These are phyloP conservation scores for Kodamaea fungicola DNA, from an alignment of 1,139 yeast species.

Conservation along the genomic window DNA sequence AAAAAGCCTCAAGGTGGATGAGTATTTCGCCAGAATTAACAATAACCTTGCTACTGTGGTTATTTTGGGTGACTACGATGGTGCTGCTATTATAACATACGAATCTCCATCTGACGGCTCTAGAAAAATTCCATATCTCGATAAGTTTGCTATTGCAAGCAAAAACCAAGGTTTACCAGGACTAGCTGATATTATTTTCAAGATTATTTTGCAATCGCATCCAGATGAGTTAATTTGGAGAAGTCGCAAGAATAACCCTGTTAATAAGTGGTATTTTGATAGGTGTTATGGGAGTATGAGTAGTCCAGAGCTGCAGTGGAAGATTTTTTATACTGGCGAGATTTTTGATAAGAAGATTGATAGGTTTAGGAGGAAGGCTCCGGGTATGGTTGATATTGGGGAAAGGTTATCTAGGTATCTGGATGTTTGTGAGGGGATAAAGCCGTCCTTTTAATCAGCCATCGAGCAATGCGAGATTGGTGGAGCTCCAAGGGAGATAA, in stretches of 20 bases:
- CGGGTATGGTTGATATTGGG: slow-evolving; percentile 25
- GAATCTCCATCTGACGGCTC: slow-evolving; percentile 34
- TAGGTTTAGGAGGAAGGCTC: slow-evolving; percentile 15
- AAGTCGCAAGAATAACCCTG: slow-evolving; percentile 80
- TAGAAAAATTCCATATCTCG: slow-evolving; percentile 63
- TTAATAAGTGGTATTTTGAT: slow-evolving; percentile 96
- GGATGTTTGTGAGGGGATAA: slow-evolving; percentile 31
- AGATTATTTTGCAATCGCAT: slow-evolving; percentile 66
- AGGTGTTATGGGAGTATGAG: slow-evolving; percentile 73
- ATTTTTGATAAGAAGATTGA: slow-evolving; percentile 36
- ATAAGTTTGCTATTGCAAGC: slow-evolving; percentile 86
- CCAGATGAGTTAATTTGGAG: slow-evolving; percentile 85
- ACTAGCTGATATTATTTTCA: slow-evolving; percentile 88
- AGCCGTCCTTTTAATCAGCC: slow-evolving; percentile 35
- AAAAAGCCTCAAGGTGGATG: slow-evolving; percentile 57
- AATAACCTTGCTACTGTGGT: slow-evolving; percentile 70
- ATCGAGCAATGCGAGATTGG: not conserved
- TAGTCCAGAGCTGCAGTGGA: slow-evolving; percentile 56
- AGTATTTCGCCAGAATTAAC: slow-evolving; percentile 64
- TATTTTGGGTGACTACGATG: slow-evolving; percentile 91
- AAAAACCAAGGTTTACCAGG: slow-evolving; percentile 88
- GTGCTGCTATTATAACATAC: slow-evolving; percentile 89
- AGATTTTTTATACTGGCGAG: slow-evolving; percentile 65
- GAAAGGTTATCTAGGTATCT: slow-evolving; percentile 27
- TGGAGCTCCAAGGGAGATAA: not conserved